Base-by-base conservation (phyloP, 2,329 filamentous ascomycete genomes). In the Curvularia lunata region DNA sequence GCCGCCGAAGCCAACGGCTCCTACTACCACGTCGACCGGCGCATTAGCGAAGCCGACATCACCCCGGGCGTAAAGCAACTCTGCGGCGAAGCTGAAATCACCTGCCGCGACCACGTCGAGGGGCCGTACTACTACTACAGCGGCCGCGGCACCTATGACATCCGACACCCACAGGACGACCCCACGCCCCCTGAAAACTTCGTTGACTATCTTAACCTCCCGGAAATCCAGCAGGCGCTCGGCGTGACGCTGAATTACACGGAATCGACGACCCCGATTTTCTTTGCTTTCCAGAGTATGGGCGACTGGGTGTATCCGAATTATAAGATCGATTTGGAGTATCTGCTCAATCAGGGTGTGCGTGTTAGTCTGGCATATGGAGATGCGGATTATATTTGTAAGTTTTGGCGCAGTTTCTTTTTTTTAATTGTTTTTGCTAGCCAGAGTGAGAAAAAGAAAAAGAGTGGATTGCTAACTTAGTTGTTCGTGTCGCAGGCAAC, bases 171-270 rank as follows among this genome's bases (percentile, higher is more conserved):
- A 13, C 75, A 66, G 59, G 51, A 80, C 30, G 71, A 90, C 68
- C 85, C 89, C 0, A 88, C 88, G 60, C 89, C 90, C 3, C 54
- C 57, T 16, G 52, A 54, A 9, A 52, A 58, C 25, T 67, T 53
- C 40, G 81, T 86, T 0, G 77, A 75, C 34, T 85, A 84, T 51
- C 81, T 93, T 52, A 89, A 90, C 69, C 82, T 83, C 43, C 80
- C 81, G 10, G 63, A 73, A 5, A 80, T 90, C 1, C 84, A 86
- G 59, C 71, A 83, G 19, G 84, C 85, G 1, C 82, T 91, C 21
- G 88, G 88, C 12, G 83, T 88, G 1, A 84, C 84, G 7, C 72
- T 88, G 50, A 88, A 88, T 71, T 88, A 81, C 67, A 85, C 85
- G 0, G 76, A 75, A 10, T 8, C 12, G 19, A 86, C 81, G 68